phyloP scores from a whole-genome alignment of 1,139 yeast species.

The Zygotorulaspora mrakii region DNA sequence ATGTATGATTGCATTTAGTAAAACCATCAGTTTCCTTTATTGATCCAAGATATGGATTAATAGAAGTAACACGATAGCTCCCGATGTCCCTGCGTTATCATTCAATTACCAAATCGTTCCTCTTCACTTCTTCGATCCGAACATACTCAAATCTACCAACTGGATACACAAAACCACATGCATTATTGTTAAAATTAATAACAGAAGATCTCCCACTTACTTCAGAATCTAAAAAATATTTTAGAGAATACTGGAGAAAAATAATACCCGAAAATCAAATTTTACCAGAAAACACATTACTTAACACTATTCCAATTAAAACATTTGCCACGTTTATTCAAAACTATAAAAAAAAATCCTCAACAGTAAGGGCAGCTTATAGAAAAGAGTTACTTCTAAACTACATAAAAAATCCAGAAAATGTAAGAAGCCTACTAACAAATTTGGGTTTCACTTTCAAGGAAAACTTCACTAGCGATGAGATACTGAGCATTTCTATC shows the following conservation, averaged over 20 bases:
- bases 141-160: too few species aligned
- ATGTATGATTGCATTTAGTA: too few species aligned
- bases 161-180: background rate
- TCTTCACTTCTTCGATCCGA: too few species aligned
- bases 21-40: too few species aligned
- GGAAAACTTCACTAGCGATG: constrained; percentile 1
- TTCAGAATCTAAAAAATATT: constrained; percentile 6
- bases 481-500: constrained; percentile 21
- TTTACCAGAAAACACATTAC: constrained; percentile 4
- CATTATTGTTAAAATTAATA: constrained; percentile 2
- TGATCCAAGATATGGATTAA: too few species aligned
- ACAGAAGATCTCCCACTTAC: background rate
- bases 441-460: background rate
- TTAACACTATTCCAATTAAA: constrained; percentile 5
- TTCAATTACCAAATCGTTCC: too few species aligned
- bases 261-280: background rate
- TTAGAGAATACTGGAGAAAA: constrained; percentile 11
- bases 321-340: constrained; percentile 7
- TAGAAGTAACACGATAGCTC: too few species aligned
- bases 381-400: constrained; percentile 23
- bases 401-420: background rate
- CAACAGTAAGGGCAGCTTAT: constrained; percentile 21
- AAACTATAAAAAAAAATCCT: constrained; percentile 11
- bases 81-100: too few species aligned
- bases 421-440: constrained; percentile 1